phyloP scores from a whole-genome alignment of 23 red algal species.

The Gracilaria vermiculophylla region DNA sequence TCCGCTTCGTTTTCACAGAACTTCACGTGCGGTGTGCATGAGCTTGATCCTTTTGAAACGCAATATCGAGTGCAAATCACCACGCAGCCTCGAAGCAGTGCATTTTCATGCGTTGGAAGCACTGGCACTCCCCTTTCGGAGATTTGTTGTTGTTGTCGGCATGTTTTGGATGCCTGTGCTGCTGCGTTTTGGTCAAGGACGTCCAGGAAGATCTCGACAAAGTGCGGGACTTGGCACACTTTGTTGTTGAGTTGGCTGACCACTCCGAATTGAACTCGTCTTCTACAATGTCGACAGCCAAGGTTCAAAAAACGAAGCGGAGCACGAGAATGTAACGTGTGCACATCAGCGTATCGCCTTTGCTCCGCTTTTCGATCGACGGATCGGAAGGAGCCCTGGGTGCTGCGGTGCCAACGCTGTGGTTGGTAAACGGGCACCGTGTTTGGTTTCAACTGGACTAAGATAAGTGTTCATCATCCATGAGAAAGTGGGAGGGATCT shows the following conservation, averaged over 20 bases:
- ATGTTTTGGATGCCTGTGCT: constrained; percentile 1
- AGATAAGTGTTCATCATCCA: neutral
- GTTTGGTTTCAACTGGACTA: neutral
- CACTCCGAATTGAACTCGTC: neutral
- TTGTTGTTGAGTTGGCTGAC: neutral
- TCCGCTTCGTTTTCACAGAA: neutral
- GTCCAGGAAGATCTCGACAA: neutral
- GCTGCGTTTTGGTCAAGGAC: constrained; percentile 6
- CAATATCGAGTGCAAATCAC: neutral
- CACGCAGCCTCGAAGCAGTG: neutral
- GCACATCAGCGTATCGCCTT: neutral
- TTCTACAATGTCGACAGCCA: neutral
- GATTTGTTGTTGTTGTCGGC: neutral
- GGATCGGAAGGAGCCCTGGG: neutral
- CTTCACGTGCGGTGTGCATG: too few species aligned
- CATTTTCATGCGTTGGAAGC: neutral
- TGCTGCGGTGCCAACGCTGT: neutral
- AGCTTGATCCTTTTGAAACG: neutral
- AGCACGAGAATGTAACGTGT: neutral
- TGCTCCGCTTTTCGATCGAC: neutral
- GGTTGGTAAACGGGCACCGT: neutral
- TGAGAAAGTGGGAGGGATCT: constrained; percentile 15
- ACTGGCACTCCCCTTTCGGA: neutral
- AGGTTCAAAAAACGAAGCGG: neutral
- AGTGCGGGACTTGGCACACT: neutral